phyloP scores from a whole-genome alignment of 192 early-diverging fungal species.

The Phycomyces blakesleeanus region DNA sequence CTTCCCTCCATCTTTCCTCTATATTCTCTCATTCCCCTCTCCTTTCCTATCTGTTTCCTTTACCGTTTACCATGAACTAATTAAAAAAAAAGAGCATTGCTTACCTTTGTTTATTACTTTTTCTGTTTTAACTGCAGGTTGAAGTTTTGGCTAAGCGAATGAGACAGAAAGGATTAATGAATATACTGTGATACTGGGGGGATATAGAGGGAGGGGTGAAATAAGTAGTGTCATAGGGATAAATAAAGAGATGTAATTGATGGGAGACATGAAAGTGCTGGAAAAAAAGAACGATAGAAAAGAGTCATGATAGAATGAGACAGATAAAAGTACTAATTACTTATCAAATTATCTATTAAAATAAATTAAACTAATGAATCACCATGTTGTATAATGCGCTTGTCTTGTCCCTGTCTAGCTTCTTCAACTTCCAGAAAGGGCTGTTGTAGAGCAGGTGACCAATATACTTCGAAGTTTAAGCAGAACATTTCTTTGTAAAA shows the following conservation, averaged over 20 bases:
- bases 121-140: conserved; percentile 1
- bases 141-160: conserved; percentile 11
- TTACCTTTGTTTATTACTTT: neutral
- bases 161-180: conserved; percentile 3
- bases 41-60: neutral
- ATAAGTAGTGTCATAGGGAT: conserved; percentile 2
- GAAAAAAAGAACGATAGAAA: conserved; percentile 3
- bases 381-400: neutral
- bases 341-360: conserved; percentile 6
- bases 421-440: conserved; percentile 7
- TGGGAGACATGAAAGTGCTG: conserved; percentile 1
- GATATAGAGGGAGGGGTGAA: neutral
- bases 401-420: neutral
- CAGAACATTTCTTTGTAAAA: neutral
- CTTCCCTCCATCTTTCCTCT: conserved; percentile 4
- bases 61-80: neutral
- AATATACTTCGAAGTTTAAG: neutral
- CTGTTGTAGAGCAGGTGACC: conserved; percentile 9
- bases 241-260: conserved; percentile 1
- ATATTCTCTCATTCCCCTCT: conserved; percentile 3
- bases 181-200: neutral
- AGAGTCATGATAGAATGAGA: neutral
- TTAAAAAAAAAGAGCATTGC: conserved; percentile 1
- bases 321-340: neutral
- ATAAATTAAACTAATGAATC: conserved; percentile 2